Percentiles rank a stretch among this genome's conserved stretches.
These are phyloP conservation scores for Pestalotiopsis sp. DNA, from an alignment of 2,329 filamentous ascomycete genomes.

Conservation along the genomic window DNA sequence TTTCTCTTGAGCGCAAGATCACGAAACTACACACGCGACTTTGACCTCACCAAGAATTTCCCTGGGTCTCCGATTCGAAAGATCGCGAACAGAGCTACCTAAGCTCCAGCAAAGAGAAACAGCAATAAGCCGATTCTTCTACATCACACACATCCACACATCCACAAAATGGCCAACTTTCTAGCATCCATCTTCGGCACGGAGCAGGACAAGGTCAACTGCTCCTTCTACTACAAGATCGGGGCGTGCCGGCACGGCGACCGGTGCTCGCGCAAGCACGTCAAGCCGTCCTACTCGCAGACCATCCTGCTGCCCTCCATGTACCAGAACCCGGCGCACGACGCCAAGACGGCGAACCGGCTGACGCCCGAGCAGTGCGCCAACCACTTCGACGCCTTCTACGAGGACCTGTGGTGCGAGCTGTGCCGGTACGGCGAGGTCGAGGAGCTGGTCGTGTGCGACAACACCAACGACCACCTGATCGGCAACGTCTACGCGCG, in stretches of 20 bases:
- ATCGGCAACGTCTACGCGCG: constrained; percentile 99
- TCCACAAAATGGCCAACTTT: constrained; percentile 81
- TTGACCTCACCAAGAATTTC: too few species aligned
- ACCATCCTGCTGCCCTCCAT: constrained; percentile 98
- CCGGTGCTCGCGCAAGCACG: constrained; percentile 96
- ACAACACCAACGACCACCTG: constrained; percentile 99
- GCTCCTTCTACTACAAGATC: constrained; percentile 99
- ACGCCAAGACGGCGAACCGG: constrained; percentile 77
- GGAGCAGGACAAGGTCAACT: constrained; percentile 99
- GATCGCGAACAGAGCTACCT: too few species aligned
- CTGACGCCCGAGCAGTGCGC: constrained; percentile 96
- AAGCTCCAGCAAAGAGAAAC: too few species aligned
- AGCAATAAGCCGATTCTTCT: neutral
- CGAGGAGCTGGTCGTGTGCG: constrained; percentile 97
- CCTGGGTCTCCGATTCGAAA: too few species aligned
- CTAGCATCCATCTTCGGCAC: constrained; percentile 99
- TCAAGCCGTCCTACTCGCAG: constrained; percentile 97
- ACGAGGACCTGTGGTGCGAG: constrained; percentile 99
- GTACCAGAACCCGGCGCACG: constrained; percentile 98
- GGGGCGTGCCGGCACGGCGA: constrained; percentile 98
- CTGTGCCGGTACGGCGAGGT: constrained; percentile 98
- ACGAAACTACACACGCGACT: too few species aligned
- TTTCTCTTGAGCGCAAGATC: too few species aligned
- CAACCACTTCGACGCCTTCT: constrained; percentile 99
- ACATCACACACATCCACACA: neutral